These are phyloP conservation scores for Bimuria novae-zelandiae DNA, from an alignment of 2,329 filamentous ascomycete genomes.

Conservation along the genomic window DNA sequence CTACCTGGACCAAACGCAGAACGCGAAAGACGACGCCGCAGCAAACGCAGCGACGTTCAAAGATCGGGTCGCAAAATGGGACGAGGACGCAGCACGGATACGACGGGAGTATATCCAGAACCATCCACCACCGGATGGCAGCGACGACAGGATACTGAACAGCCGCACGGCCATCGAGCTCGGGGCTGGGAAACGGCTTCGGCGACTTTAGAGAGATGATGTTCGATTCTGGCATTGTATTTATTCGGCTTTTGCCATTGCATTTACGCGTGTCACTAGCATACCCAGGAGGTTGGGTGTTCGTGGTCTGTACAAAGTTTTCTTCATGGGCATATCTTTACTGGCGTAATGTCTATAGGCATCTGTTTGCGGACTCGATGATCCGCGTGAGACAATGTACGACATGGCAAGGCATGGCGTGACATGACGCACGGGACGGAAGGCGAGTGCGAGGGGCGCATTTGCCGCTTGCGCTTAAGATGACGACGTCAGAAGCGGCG, in stretches of 20 bases:
- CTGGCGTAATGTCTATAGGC: neutral
- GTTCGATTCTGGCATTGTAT: constrained; percentile 20
- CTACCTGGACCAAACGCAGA: constrained; percentile 74
- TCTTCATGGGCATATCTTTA: neutral
- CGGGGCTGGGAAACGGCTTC: constrained; percentile 41
- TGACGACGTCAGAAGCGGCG: neutral
- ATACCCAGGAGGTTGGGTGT: neutral
- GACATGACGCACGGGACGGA: neutral
- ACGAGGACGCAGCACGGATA: constrained; percentile 62
- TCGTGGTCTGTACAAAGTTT: neutral
- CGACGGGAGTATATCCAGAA: constrained; percentile 49
- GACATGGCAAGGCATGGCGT: constrained; percentile 3
- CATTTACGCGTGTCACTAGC: constrained; percentile 16
- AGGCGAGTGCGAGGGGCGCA: neutral
- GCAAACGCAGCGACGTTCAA: constrained; percentile 64
- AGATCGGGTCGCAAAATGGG: constrained; percentile 70
- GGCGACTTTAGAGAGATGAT: constrained; percentile 25
- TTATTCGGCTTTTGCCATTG: constrained; percentile 20
- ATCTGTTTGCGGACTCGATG: no score
- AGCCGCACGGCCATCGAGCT: constrained; percentile 46
- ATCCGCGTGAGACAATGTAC: no score
- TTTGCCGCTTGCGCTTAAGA: neutral
- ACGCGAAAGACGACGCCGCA: constrained; percentile 69
- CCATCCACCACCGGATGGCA: constrained; percentile 38
- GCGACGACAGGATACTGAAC: constrained; percentile 35